Conservation (phyloP, 2,329 filamentous ascomycete species). For the Verticillium nonalfalfae region DNA sequence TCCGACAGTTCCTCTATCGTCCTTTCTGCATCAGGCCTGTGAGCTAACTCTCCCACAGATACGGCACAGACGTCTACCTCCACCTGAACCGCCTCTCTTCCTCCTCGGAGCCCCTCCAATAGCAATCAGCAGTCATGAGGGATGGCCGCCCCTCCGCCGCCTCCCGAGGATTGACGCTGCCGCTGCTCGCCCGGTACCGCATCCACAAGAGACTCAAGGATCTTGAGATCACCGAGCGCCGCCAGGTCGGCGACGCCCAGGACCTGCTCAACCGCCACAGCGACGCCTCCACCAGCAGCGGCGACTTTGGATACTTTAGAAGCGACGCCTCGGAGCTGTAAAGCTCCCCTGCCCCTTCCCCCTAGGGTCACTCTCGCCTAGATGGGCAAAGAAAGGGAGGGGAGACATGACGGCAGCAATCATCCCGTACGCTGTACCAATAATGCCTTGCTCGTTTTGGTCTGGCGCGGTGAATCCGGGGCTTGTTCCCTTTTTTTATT, state of each 20-base stretch:
- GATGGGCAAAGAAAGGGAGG: no score
- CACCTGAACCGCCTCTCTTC: slow-evolving; percentile 94
- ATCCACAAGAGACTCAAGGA: slow-evolving; percentile 64
- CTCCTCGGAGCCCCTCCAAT: slow-evolving; percentile 94
- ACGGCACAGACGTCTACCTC: slow-evolving; percentile 97
- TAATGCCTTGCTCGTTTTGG: no score
- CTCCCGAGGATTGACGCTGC: slow-evolving; percentile 58
- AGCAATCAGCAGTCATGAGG: slow-evolving; percentile 86
- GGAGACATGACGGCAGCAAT: not conserved
- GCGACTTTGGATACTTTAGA: not conserved
- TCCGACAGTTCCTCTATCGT: no score
- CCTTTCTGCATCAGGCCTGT: no score
- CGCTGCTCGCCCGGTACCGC: slow-evolving; percentile 46
- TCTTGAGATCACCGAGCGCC: slow-evolving; percentile 75
- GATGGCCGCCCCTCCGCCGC: slow-evolving; percentile 30
- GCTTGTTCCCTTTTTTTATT: not conserved
- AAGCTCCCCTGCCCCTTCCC: no score
- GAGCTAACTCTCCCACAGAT: slow-evolving; percentile 44
- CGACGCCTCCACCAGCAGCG: slow-evolving; percentile 5
- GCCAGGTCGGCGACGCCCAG: slow-evolving; percentile 86
- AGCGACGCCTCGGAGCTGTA: not conserved
- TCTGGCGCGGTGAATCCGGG: no score
- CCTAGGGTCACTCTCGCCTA: no score
- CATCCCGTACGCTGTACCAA: no score
- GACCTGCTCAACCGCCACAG: slow-evolving; percentile 58